Conservation (phyloP, 345 rosid species). For the Fremontodendron californicum region DNA sequence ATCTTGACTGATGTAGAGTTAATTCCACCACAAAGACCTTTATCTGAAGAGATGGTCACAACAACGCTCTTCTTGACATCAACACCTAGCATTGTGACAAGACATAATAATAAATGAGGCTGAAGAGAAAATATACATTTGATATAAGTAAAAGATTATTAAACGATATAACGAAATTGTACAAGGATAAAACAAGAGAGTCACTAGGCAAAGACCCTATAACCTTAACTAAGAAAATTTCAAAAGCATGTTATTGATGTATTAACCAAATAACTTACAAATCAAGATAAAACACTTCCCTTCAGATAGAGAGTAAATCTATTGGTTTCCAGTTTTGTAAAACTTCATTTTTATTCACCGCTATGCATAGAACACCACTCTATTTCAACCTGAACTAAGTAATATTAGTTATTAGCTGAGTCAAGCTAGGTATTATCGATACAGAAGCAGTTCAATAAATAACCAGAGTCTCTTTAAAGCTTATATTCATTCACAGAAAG, state of each 20-base stretch:
- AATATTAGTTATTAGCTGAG: neutral
- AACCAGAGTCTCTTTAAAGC: neutral
- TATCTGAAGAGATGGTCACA: constrained; percentile 85
- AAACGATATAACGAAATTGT: neutral
- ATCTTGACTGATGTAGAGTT: constrained; percentile 83
- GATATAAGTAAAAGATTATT: neutral
- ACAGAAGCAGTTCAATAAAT: neutral
- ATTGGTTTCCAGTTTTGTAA: neutral
- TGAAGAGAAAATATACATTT: neutral
- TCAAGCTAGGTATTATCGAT: neutral
- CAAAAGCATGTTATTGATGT: neutral
- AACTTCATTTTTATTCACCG: neutral
- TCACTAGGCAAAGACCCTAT: neutral
- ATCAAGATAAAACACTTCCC: neutral
- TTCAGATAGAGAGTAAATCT: neutral
- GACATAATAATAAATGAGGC: neutral
- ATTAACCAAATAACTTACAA: neutral
- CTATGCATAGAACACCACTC: neutral
- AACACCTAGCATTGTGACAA: constrained; percentile 45
- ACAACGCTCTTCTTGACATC: constrained; percentile 91
- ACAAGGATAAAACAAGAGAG: neutral
- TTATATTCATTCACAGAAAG: neutral
- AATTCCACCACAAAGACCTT: constrained; percentile 99
- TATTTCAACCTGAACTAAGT: neutral
- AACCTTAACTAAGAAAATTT: neutral